Base-by-base conservation (phyloP, 176 grass and related monocot genomes). In the Ensete glaucum region DNA sequence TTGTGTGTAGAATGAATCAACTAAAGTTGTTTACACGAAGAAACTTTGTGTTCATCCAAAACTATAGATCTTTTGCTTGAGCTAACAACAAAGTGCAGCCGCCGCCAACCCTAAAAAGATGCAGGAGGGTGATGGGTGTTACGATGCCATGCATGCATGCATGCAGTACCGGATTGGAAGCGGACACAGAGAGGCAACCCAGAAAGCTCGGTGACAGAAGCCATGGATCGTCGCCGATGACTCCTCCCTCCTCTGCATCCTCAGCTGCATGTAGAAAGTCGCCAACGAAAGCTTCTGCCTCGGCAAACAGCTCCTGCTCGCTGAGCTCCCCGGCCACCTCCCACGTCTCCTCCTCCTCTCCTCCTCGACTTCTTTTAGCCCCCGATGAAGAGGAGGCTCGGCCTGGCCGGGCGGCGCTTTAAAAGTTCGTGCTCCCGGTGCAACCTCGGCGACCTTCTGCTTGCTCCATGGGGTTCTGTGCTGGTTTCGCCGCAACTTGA, bases 211-310 rank as follows among this genome's bases (percentile, higher is more conserved):
- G 43, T 73, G 62, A 66, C 73, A 86, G 26, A 88, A 69, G 7
- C 79, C 89, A 65, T 92, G 86, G 12, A 92, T 69, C 81, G 88
- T 92, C 70, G 88, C 79, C 86, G 83, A 88, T 11, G 89, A 88
- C 25, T 84, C 78, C 77, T 92, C 22, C 22, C 22, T 77, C 51
- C 89, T 64, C 71, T 92, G 89, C 83, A 92, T 88, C 85, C 84
- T 88, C 54, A 88, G 80, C 75, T 88, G 89, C 66, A 72, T 86
- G 78, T 92, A 86, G 75, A 92, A 92, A 92, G 71, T 86, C 82
- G 20, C 81, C 78, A 57, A 92, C 86, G 86, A 92, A 88, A 7
- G 52, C 69, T 71, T 92, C 89, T 2, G 89, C 85, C 72, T 88
- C 88, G 10, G 81, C 55, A 43, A 79, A 92, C 26, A 92, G 77